These are phyloP conservation scores for Panicum virgatum DNA, from an alignment of 202 grass and related monocot genomes.

Conservation along the genomic window DNA sequence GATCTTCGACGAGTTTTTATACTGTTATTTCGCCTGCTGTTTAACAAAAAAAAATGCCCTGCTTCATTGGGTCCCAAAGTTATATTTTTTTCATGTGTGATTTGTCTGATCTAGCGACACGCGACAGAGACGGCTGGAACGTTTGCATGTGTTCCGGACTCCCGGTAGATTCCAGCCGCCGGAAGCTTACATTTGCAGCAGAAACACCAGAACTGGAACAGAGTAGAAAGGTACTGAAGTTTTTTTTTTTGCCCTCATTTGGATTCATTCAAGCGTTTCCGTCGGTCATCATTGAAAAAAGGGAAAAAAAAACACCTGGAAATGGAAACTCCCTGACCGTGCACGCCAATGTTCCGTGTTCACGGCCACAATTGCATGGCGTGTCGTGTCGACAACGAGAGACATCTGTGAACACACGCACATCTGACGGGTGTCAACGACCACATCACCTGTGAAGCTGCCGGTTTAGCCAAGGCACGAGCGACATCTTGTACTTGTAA, in stretches of 20 bases:
- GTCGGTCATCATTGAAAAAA: too few species aligned
- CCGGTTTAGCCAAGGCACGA: background rate
- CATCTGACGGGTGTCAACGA: too few species aligned
- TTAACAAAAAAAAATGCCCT: too few species aligned
- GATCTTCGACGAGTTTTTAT: too few species aligned
- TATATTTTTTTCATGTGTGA: background rate
- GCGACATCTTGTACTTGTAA: background rate
- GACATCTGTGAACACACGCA: background rate
- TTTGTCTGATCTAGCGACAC: too few species aligned
- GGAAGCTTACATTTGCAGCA: background rate
- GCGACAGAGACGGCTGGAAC: background rate
- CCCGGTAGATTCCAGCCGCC: conserved; percentile 14
- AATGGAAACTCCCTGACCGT: background rate
- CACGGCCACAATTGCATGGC: background rate
- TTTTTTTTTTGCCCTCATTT: background rate
- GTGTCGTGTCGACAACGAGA: background rate
- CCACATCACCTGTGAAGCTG: background rate
- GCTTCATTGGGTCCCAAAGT: background rate
- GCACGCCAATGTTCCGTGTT: background rate
- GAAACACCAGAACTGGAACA: background rate
- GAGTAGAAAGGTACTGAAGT: background rate
- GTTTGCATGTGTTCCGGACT: background rate
- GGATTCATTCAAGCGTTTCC: background rate
- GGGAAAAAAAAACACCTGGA: too few species aligned
- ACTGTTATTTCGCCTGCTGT: background rate